Evolutionary conservation across 495 filamentous ascomycete species (phyloP).

Genomic region (Neurospora sp.): DNA sequence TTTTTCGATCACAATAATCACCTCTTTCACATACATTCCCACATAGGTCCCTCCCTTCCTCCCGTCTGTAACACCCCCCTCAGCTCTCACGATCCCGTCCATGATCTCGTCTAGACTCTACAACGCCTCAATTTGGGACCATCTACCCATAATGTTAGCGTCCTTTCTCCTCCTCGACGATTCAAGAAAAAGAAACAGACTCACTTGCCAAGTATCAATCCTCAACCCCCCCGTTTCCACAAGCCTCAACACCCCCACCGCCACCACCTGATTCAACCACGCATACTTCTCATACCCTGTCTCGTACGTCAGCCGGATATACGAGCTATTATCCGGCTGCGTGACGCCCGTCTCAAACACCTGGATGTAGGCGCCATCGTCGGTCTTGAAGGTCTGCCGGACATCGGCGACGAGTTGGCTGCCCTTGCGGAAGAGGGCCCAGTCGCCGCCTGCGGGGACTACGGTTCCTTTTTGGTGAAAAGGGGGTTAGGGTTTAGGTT

Average conservation of each 20-base stretch:
- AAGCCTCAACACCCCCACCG: slow-evolving; percentile 2
- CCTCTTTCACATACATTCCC: too few relatives aligned
- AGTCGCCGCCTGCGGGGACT: slow-evolving; percentile 11
- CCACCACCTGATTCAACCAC: slow-evolving; percentile 9
- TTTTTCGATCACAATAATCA: too few relatives aligned
- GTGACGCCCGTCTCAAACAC: slow-evolving; percentile 7
- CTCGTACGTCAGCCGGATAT: slow-evolving; percentile 3
- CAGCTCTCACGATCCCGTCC: too few relatives aligned
- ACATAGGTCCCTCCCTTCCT: too few relatives aligned
- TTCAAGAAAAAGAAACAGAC: too few relatives aligned
- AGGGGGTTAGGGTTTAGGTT: not conserved
- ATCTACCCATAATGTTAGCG: too few relatives aligned
- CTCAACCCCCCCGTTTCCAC: not conserved
- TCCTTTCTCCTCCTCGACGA: too few relatives aligned
- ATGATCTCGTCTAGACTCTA: too few relatives aligned
- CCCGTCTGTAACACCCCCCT: too few relatives aligned
- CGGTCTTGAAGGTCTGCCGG: slow-evolving; percentile 11
- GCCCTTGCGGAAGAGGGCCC: slow-evolving; percentile 10
- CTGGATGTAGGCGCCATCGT: slow-evolving; percentile 9
- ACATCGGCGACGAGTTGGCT: slow-evolving; percentile 8
- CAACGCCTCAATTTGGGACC: too few relatives aligned
- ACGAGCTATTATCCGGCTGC: slow-evolving; percentile 4
- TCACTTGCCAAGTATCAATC: slow-evolving; percentile 8
- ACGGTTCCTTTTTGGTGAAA: slow-evolving; percentile 1
- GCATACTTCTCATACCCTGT: slow-evolving; percentile 9